Evolutionary conservation across 306 rosid species (phyloP).

Genomic region (Macrotyloma uniflorum): DNA sequence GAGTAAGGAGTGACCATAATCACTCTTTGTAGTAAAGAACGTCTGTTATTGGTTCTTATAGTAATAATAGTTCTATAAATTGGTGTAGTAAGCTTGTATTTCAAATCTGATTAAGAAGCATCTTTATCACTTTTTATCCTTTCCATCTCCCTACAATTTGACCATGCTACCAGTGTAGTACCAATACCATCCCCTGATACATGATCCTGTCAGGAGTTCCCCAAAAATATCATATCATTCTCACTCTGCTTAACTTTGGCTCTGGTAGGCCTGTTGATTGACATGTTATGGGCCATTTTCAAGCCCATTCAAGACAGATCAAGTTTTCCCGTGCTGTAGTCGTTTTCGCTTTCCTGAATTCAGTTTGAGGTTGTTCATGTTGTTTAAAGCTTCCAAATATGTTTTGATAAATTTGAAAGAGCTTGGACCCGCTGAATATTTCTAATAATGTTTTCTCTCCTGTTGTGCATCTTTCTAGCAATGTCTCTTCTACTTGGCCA

Average conservation of each 20-base stretch:
- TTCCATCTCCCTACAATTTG: too few species aligned
- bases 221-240: neutral
- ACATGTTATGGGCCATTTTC: neutral
- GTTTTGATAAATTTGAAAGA: conserved; percentile 7
- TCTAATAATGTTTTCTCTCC: neutral
- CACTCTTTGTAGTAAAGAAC: conserved; percentile 9
- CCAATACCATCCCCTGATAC: neutral
- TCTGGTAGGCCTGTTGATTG: neutral
- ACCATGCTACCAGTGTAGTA: too few species aligned
- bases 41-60: conserved; percentile 15
- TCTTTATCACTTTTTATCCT: neutral
- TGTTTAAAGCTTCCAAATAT: neutral
- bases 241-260: neutral
- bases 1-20: neutral
- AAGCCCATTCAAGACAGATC: neutral
- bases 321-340: neutral
- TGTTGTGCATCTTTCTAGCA: neutral
- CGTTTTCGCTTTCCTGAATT: conserved; percentile 1
- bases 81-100: neutral
- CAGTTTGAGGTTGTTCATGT: neutral
- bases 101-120: neutral
- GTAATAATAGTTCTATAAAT: conserved; percentile 13
- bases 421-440: neutral
- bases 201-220: neutral
- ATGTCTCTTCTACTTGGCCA: neutral